These are phyloP conservation scores for Colletotrichum graminicola DNA, from an alignment of 2,329 filamentous ascomycete genomes.

Conservation along the genomic window DNA sequence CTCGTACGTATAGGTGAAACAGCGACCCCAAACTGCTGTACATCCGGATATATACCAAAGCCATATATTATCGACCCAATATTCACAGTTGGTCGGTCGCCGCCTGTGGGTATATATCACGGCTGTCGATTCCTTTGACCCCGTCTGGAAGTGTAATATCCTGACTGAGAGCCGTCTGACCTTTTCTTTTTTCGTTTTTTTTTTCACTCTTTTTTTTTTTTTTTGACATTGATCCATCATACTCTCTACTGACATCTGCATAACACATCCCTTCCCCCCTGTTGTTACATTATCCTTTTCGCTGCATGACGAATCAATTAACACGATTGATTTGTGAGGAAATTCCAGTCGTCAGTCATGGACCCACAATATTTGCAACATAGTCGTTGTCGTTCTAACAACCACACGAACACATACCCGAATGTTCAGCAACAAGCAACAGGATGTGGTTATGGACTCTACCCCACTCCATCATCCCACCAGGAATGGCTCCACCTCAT, in stretches of 20 bases:
- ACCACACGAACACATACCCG: not conserved
- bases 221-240: constrained; percentile 11
- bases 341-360: not conserved
- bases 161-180: constrained; percentile 7
- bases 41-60: constrained; percentile 12
- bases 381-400: not conserved
- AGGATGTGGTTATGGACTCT: not conserved
- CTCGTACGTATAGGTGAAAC: constrained; percentile 25
- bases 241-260: not conserved
- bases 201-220: not conserved
- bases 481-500: constrained; percentile 18
- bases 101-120: constrained; percentile 22
- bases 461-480: not conserved
- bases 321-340: not conserved
- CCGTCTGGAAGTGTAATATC: not conserved
- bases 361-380: constrained; percentile 3
- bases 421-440: not conserved
- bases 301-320: not conserved
- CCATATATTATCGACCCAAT: constrained; percentile 5
- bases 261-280: too few relatives aligned
- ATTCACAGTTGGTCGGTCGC: constrained; percentile 6
- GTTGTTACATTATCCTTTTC: not conserved
- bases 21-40: constrained; percentile 1
- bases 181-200: not conserved
- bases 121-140: not conserved